Percentiles rank a stretch among this genome's conserved stretches.
phyloP scores from a whole-genome alignment of 768 basidiomycete species.

The Psilocybe subaeruginosa region DNA sequence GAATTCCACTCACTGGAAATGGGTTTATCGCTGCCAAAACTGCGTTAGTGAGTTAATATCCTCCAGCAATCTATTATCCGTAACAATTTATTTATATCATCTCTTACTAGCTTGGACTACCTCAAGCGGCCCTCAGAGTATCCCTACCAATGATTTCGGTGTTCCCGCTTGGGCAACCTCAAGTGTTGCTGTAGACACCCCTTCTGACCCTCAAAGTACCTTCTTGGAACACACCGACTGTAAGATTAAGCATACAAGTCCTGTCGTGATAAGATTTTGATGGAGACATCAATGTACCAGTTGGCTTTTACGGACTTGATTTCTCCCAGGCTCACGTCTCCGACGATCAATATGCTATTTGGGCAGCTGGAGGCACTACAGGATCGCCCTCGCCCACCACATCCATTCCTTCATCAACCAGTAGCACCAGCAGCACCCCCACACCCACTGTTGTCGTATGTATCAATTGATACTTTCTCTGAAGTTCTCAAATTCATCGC shows the following conservation, averaged over 20 bases:
- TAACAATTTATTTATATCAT: background rate
- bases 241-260: slow-evolving; percentile 26
- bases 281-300: slow-evolving; percentile 27
- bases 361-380: slow-evolving; percentile 52
- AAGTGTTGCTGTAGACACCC: slow-evolving; percentile 44
- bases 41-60: slow-evolving; percentile 51
- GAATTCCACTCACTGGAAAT: slow-evolving; percentile 68
- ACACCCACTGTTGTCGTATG: slow-evolving; percentile 33
- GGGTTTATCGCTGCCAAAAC: slow-evolving; percentile 69
- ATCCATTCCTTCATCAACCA: slow-evolving; percentile 27
- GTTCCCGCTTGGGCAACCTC: slow-evolving; percentile 58
- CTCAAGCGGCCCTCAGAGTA: slow-evolving; percentile 36
- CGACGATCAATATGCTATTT: slow-evolving; percentile 46
- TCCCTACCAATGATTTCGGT: slow-evolving; percentile 36
- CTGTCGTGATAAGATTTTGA: background rate
- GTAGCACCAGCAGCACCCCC: slow-evolving; percentile 32
- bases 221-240: slow-evolving; percentile 65
- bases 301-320: slow-evolving; percentile 62
- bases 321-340: slow-evolving; percentile 50
- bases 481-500: background rate
- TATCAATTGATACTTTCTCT: background rate
- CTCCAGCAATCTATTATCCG: background rate
- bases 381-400: slow-evolving; percentile 26
- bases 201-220: slow-evolving; percentile 51
- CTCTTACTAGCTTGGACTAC: slow-evolving; percentile 37